Percentiles rank a stretch among this genome's conserved stretches.
These are phyloP conservation scores for Darksidea phi DNA, from an alignment of 495 filamentous ascomycete species.

Conservation along the genomic window DNA sequence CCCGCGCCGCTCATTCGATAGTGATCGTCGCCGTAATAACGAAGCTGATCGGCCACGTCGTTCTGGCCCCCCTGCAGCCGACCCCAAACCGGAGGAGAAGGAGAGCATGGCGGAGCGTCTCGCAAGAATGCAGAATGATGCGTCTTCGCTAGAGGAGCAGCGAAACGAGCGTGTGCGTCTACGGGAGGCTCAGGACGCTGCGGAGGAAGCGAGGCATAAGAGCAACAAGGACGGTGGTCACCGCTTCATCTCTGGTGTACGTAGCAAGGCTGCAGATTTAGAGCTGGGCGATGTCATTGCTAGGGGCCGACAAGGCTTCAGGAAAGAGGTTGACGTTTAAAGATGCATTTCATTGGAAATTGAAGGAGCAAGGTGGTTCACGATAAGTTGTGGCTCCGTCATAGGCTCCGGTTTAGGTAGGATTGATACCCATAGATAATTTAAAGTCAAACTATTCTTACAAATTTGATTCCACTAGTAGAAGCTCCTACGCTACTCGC, in stretches of 20 bases:
- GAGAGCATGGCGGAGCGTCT: slow-evolving; percentile 66
- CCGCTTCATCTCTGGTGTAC: slow-evolving; percentile 15
- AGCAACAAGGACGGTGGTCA: slow-evolving; percentile 18
- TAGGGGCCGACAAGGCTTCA: slow-evolving; percentile 10
- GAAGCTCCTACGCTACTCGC: no score
- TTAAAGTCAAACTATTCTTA: no score
- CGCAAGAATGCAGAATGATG: slow-evolving; percentile 84
- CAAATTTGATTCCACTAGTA: no score
- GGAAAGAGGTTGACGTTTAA: slow-evolving; percentile 9
- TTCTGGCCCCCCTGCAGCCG: slow-evolving; percentile 9
- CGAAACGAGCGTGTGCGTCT: slow-evolving; percentile 53
- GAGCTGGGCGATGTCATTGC: slow-evolving; percentile 23
- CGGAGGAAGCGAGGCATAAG: slow-evolving; percentile 42
- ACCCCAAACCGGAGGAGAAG: slow-evolving; percentile 39
- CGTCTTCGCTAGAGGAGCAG: slow-evolving; percentile 71
- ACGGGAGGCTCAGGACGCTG: slow-evolving; percentile 66
- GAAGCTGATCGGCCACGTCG: slow-evolving; percentile 9
- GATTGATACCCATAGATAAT: no score
- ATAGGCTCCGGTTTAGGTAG: no score
- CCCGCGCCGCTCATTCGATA: neutral
- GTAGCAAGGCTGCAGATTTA: slow-evolving; percentile 11
- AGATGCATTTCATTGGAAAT: neutral
- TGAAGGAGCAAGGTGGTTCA: no score
- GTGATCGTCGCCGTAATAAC: slow-evolving; percentile 1
- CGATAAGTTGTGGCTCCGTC: no score